Evolutionary conservation across 2,329 filamentous ascomycete species (phyloP).

Genomic region (Emmonsiellopsis sp.): DNA sequence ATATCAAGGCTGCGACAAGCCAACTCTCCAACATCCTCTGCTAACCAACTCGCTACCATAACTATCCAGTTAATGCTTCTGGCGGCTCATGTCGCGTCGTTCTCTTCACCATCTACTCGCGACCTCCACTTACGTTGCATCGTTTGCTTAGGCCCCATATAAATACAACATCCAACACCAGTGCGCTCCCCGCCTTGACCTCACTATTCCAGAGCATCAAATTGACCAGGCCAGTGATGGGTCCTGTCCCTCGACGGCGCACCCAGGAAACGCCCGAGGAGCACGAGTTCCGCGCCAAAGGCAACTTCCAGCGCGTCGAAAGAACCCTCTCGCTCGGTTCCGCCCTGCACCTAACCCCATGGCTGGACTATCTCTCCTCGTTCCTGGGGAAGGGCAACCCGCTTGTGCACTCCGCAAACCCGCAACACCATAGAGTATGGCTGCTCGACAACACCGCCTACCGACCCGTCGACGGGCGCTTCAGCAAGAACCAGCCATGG

Average conservation of each 20-base stretch:
- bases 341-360: neutral
- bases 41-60: no score
- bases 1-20: no score
- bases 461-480: slow-evolving; percentile 33
- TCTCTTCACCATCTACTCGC: no score
- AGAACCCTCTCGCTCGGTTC: slow-evolving; percentile 6
- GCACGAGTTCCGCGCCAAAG: slow-evolving; percentile 6
- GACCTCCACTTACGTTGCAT: no score
- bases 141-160: no score
- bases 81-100: no score
- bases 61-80: no score
- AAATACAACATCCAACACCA: no score
- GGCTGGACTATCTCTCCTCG: slow-evolving; percentile 18
- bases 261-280: slow-evolving; percentile 6
- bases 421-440: slow-evolving; percentile 68
- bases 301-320: slow-evolving; percentile 11
- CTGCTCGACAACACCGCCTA: slow-evolving; percentile 84
- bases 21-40: no score
- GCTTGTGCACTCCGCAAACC: slow-evolving; percentile 49
- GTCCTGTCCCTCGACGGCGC: neutral
- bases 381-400: slow-evolving; percentile 42
- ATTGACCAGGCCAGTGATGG: neutral
- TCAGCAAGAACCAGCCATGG: slow-evolving; percentile 46
- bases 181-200: neutral
- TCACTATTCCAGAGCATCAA: neutral